Conservation (phyloP, 495 filamentous ascomycete genomes). For the Rusavskia elegans region DNA sequence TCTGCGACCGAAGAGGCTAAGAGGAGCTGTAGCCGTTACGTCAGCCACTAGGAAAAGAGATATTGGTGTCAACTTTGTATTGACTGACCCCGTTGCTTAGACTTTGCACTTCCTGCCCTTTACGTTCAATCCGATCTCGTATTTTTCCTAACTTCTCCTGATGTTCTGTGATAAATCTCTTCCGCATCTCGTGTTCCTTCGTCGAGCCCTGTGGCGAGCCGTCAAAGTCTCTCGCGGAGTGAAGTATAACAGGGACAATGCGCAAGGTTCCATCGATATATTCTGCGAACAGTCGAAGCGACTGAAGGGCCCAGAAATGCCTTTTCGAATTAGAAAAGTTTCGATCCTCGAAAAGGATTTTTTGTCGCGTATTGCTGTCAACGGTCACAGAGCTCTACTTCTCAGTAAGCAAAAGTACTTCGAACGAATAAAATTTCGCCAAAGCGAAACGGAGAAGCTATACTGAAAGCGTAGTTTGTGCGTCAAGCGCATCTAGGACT, state of each 20-base stretch:
- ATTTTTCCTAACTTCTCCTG: neutral
- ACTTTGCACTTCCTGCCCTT: neutral
- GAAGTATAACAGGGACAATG: neutral
- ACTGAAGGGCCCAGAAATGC: conserved; percentile 10
- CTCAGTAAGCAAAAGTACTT: neutral
- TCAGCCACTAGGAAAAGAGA: neutral
- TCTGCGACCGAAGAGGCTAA: neutral
- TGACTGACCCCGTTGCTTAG: neutral
- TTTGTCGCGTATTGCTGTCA: neutral
- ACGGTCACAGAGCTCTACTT: neutral
- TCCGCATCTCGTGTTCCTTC: neutral
- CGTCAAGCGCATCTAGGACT: neutral
- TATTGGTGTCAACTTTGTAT: neutral
- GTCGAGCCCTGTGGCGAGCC: neutral
- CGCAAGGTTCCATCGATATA: conserved; percentile 1
- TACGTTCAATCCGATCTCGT: neutral
- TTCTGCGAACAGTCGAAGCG: conserved; percentile 4
- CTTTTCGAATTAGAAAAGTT: conserved; percentile 15
- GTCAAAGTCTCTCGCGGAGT: neutral
- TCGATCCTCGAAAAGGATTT: conserved; percentile 4
- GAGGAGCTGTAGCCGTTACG: neutral
- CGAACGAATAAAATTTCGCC: neutral
- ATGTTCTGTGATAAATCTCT: neutral
- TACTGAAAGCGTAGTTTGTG: neutral
- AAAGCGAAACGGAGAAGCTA: neutral